phyloP scores from a whole-genome alignment of 2,329 filamentous ascomycete species.

The Sphaceloma murrayae region DNA sequence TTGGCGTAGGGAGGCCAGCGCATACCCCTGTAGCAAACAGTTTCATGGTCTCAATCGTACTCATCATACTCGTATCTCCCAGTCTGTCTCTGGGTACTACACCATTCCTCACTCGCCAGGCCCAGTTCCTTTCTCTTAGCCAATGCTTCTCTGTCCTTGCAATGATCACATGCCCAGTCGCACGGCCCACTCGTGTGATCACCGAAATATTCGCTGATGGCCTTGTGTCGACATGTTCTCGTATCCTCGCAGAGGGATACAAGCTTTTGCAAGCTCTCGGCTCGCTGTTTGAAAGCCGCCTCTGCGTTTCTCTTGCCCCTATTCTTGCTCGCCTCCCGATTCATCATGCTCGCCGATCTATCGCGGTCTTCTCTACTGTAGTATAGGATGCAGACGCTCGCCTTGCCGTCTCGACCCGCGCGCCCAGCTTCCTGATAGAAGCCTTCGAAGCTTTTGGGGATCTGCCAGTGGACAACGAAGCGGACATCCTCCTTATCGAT shows the following conservation, averaged over 20 bases:
- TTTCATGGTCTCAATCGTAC: slow-evolving; percentile 27
- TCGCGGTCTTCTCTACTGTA: slow-evolving; percentile 83
- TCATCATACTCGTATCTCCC: slow-evolving; percentile 33
- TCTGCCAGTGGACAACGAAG: slow-evolving; percentile 89
- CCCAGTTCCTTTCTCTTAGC: slow-evolving; percentile 36
- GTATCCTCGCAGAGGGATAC: slow-evolving; percentile 75
- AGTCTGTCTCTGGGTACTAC: slow-evolving; percentile 37
- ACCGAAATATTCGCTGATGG: slow-evolving; percentile 70
- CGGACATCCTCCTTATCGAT: slow-evolving; percentile 93
- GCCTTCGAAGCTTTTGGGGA: slow-evolving; percentile 88
- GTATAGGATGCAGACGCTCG: slow-evolving; percentile 78
- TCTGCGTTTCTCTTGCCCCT: slow-evolving; percentile 32
- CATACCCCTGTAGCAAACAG: no score
- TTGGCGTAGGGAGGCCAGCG: no score
- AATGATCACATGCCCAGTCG: slow-evolving; percentile 42
- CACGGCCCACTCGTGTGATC: slow-evolving; percentile 39
- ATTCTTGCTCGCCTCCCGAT: slow-evolving; percentile 33
- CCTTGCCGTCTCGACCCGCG: slow-evolving; percentile 81
- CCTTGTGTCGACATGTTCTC: slow-evolving; percentile 60
- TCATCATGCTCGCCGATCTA: slow-evolving; percentile 50
- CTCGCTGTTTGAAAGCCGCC: slow-evolving; percentile 32
- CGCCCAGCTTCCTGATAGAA: slow-evolving; percentile 94
- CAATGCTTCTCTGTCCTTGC: slow-evolving; percentile 36
- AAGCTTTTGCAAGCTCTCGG: slow-evolving; percentile 45
- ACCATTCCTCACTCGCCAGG: slow-evolving; percentile 42